A percentile compares a stretch with the other conserved stretches of the same genome.
phyloP scores from a whole-genome alignment of 2,329 filamentous ascomycete species.

The Tolypocladium cylindrosporum region DNA sequence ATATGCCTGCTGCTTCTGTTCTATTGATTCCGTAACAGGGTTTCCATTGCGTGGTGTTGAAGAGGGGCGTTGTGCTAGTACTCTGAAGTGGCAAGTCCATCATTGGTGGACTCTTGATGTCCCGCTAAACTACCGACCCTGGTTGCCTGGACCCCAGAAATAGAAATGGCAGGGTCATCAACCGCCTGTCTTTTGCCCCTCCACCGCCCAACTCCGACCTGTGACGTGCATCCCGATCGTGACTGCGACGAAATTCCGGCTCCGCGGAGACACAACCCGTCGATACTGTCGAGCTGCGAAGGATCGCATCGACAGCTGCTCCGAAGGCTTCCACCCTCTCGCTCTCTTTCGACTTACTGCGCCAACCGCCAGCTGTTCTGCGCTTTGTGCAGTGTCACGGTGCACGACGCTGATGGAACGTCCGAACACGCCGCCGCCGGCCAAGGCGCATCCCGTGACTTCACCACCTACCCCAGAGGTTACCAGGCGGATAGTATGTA shows the following conservation, averaged over 20 bases:
- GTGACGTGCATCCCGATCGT: neutral
- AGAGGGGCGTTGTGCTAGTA: no score
- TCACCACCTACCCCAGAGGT: constrained; percentile 46
- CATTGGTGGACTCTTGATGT: no score
- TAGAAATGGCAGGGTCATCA: neutral
- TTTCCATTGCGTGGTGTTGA: neutral
- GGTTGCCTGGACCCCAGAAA: neutral
- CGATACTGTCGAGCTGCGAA: neutral
- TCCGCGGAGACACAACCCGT: neutral
- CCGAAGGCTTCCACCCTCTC: neutral
- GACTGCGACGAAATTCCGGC: neutral
- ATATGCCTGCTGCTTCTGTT: neutral
- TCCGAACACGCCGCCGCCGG: constrained; percentile 33
- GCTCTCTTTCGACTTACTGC: neutral
- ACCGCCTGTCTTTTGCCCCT: neutral
- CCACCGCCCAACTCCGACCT: neutral
- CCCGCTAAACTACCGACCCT: neutral
- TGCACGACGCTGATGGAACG: constrained; percentile 30
- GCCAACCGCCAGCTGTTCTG: neutral
- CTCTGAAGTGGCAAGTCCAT: no score
- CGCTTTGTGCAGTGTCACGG: neutral
- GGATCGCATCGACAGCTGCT: neutral
- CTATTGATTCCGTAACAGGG: neutral
- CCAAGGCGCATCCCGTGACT: constrained; percentile 18
- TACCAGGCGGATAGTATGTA: constrained; percentile 43